These are phyloP conservation scores for Spencermartinsiella ligniputridi DNA, from an alignment of 1,139 yeast species.

Conservation along the genomic window DNA sequence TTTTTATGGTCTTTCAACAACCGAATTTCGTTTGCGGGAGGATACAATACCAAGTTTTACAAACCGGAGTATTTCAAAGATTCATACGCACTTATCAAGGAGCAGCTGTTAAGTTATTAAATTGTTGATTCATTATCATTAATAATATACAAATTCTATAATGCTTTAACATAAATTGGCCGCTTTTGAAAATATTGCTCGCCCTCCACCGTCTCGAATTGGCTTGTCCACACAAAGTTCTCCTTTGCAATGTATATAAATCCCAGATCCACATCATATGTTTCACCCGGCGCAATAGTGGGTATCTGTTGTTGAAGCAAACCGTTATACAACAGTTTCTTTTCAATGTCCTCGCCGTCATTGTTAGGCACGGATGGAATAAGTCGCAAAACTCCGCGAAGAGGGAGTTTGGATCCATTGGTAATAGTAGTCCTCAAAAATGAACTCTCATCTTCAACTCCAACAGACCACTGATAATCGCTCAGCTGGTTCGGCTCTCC, in stretches of 20 bases:
- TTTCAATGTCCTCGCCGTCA: conserved; percentile 24
- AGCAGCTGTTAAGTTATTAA: not conserved
- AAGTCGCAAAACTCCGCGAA: conserved; percentile 62
- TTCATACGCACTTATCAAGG: not conserved
- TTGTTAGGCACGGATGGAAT: conserved; percentile 40
- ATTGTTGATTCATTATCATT: not conserved
- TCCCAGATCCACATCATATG: conserved; percentile 44
- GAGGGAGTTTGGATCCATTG: conserved; percentile 25
- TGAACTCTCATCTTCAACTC: conserved; percentile 23
- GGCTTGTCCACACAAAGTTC: conserved; percentile 73
- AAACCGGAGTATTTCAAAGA: not conserved
- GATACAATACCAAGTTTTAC: conserved; percentile 1
- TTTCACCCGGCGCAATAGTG: conserved; percentile 42
- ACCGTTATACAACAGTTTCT: conserved; percentile 48
- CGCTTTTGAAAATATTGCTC: conserved; percentile 33
- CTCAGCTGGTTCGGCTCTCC: conserved; percentile 11
- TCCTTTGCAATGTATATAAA: conserved; percentile 65
- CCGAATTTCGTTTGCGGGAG: conserved; percentile 1
- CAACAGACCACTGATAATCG: conserved; percentile 16
- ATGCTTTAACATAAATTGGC: conserved; percentile 35
- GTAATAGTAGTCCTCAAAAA: conserved; percentile 22
- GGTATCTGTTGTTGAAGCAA: conserved; percentile 52
- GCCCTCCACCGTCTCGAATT: conserved; percentile 46
- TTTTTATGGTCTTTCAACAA: conserved; percentile 4
- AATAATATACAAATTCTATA: conserved; percentile 2